Percentiles rank a stretch among this genome's conserved stretches.
phyloP scores from a whole-genome alignment of 345 rosid species.

The Rubroshorea leprosula region DNA sequence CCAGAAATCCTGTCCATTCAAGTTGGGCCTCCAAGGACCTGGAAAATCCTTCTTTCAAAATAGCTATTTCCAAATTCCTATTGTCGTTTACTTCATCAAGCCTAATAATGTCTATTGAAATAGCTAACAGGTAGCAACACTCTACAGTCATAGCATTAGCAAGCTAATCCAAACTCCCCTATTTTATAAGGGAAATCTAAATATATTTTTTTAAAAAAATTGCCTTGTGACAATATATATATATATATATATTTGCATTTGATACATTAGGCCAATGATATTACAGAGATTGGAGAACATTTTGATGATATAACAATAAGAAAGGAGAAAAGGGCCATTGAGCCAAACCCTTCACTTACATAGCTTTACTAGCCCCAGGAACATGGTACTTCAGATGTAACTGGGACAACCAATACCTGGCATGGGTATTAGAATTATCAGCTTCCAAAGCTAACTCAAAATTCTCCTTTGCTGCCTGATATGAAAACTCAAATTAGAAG shows the following conservation, averaged over 20 bases:
- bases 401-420: conserved; percentile 73
- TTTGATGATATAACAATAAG: neutral
- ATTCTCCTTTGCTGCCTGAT: conserved; percentile 80
- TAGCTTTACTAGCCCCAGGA: conserved; percentile 76
- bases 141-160: neutral
- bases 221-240: neutral
- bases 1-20: too few relatives aligned
- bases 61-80: neutral
- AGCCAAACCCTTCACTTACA: conserved; percentile 42
- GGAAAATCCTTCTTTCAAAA: too few relatives aligned
- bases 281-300: neutral
- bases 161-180: neutral
- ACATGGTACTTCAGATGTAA: conserved; percentile 85
- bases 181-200: neutral
- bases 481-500: conserved; percentile 11
- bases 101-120: neutral
- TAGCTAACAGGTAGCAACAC: neutral
- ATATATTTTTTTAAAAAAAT: too few relatives aligned
- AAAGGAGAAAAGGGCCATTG: neutral
- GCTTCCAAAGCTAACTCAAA: conserved; percentile 82
- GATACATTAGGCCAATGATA: neutral
- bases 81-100: neutral
- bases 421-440: conserved; percentile 75
- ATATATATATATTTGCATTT: too few relatives aligned
- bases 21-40: too few relatives aligned